Evolutionary conservation across 2,329 filamentous ascomycete genomes (phyloP).

Genomic region (Amauroascus niger): DNA sequence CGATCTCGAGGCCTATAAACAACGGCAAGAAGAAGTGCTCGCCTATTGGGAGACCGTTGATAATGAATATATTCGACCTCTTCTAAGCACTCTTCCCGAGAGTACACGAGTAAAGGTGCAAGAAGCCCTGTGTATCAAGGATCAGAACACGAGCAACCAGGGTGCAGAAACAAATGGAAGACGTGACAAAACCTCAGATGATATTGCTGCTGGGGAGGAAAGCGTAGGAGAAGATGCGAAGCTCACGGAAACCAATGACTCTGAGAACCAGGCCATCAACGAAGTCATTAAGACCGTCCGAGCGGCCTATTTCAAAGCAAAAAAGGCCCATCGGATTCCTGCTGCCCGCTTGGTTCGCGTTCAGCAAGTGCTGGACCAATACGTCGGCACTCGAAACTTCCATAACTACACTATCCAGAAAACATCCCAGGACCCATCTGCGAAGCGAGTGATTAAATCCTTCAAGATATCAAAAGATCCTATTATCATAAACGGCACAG

Average conservation of each 20-base stretch:
- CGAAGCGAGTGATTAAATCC: slow-evolving; percentile 84
- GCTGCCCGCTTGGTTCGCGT: slow-evolving; percentile 61
- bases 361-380: slow-evolving; percentile 63
- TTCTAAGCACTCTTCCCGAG: slow-evolving; percentile 41
- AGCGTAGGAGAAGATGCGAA: slow-evolving; percentile 15
- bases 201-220: not conserved
- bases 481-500: slow-evolving; percentile 78
- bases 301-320: slow-evolving; percentile 68
- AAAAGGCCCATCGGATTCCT: slow-evolving; percentile 74
- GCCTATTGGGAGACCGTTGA: slow-evolving; percentile 77
- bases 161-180: slow-evolving; percentile 12
- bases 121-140: slow-evolving; percentile 33
- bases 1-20: slow-evolving; percentile 57
- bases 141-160: slow-evolving; percentile 8
- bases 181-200: slow-evolving; percentile 7
- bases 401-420: slow-evolving; percentile 98
- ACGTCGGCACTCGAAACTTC: slow-evolving; percentile 79
- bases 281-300: slow-evolving; percentile 65
- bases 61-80: slow-evolving; percentile 65
- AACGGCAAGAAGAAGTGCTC: slow-evolving; percentile 65
- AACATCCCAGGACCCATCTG: slow-evolving; percentile 65
- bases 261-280: slow-evolving; percentile 41
- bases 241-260: slow-evolving; percentile 17
- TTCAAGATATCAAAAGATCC: slow-evolving; percentile 69
- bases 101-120: slow-evolving; percentile 33